These are phyloP conservation scores for Blumeriella jaapii DNA, from an alignment of 2,329 filamentous ascomycete genomes.

Conservation along the genomic window DNA sequence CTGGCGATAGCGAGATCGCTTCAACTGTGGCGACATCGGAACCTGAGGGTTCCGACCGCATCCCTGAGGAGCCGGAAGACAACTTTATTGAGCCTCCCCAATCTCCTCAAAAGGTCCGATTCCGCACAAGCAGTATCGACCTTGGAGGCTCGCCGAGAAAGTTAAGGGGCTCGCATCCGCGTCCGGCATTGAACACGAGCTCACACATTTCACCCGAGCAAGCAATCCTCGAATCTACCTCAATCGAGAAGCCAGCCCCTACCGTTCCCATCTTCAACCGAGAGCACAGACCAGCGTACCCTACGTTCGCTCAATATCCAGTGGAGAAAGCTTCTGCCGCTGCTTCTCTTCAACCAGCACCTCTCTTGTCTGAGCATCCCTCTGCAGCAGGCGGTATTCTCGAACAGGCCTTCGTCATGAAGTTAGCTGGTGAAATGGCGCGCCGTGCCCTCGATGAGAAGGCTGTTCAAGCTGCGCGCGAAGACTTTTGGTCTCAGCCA, in stretches of 20 bases:
- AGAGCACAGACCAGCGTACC: conserved; percentile 12
- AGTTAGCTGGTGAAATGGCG: conserved; percentile 89
- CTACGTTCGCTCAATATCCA: conserved; percentile 11
- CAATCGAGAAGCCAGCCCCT: conserved; percentile 9
- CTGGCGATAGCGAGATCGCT: conserved; percentile 36
- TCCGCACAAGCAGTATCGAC: conserved; percentile 27
- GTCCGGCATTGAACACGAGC: conserved; percentile 11
- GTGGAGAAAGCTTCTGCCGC: conserved; percentile 14
- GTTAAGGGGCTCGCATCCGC: conserved; percentile 12
- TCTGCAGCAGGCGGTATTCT: conserved; percentile 28
- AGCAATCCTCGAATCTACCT: conserved; percentile 9
- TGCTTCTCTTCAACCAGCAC: conserved; percentile 9
- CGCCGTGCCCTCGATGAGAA: conserved; percentile 83
- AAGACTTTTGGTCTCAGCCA: conserved; percentile 33
- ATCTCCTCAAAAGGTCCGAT: conserved; percentile 31
- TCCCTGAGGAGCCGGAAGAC: conserved; percentile 48
- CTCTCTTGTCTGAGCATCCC: conserved; percentile 12
- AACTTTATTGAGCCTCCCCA: conserved; percentile 41
- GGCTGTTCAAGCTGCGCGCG: conserved; percentile 31
- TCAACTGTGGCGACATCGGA: conserved; percentile 50
- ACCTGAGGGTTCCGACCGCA: conserved; percentile 42
- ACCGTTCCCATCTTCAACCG: conserved; percentile 15
- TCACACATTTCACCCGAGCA: conserved; percentile 14
- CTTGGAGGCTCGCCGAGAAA: conserved; percentile 28
- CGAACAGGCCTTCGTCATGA: conserved; percentile 69